These are phyloP conservation scores for Stemphylium beticola DNA, from an alignment of 2,329 filamentous ascomycete genomes.

Conservation along the genomic window DNA sequence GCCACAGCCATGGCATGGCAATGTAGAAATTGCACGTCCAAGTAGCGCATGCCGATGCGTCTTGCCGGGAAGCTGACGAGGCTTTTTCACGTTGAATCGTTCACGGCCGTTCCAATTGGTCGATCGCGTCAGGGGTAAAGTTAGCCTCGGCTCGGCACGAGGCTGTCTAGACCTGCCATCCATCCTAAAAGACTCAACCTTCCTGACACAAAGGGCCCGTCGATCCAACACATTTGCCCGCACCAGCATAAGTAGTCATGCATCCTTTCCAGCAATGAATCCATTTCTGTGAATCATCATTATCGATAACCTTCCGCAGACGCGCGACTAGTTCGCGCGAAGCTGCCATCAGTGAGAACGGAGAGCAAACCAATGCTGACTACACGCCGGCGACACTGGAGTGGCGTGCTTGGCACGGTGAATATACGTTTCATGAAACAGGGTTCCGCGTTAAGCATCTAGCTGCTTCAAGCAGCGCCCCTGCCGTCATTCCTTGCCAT, in stretches of 20 bases:
- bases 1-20: slow-evolving; percentile 8
- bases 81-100: slow-evolving; percentile 16
- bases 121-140: slow-evolving; percentile 16
- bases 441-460: slow-evolving; percentile 20
- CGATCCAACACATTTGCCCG: slow-evolving; percentile 11
- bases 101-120: slow-evolving; percentile 19
- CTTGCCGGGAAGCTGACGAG: slow-evolving; percentile 22
- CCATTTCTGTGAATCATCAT: neutral
- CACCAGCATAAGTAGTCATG: slow-evolving; percentile 6
- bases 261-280: neutral
- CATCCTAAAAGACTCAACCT: slow-evolving; percentile 14
- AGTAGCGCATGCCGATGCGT: slow-evolving; percentile 11
- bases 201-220: slow-evolving; percentile 23
- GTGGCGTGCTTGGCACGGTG: slow-evolving; percentile 21
- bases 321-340: neutral
- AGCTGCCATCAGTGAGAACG: neutral
- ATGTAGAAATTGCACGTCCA: slow-evolving; percentile 4
- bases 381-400: slow-evolving; percentile 2
- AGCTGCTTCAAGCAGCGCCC: slow-evolving; percentile 26
- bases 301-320: neutral
- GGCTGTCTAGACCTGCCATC: slow-evolving; percentile 23
- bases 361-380: slow-evolving; percentile 6
- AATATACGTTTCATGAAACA: slow-evolving; percentile 37
- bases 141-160: slow-evolving; percentile 35
- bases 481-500: slow-evolving; percentile 24